Base-by-base conservation (phyloP, 495 filamentous ascomycete species). In the Aspergillus funiculosus region DNA sequence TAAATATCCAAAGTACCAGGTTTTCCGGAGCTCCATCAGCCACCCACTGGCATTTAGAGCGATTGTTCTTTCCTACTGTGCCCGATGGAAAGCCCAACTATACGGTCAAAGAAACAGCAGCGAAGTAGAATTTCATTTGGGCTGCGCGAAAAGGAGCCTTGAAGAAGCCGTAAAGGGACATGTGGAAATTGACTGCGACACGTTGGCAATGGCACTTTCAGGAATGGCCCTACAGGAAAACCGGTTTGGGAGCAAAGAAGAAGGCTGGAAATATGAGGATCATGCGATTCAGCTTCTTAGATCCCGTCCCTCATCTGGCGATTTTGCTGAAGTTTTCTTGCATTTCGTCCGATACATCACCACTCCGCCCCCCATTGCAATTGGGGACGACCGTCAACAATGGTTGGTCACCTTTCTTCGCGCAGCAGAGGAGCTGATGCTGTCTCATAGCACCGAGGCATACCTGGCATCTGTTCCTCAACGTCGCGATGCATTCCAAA, bases 181-280 rank as follows among this genome's bases (percentile, higher is more conserved):
- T 14, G 21, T 39, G 6, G 34, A 42, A 9, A 53, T 61, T 9
- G 57, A 60, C 17, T 43, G 57, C 24, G 63, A 68, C 40, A 46
- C 46, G 18, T 42, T 73, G 17, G 59, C 58, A 5, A 56, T 69
- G 59, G 59, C 66, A 8, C 32, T 70, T 29, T 50, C 63, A 2
- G 66, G 69, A 8, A 61, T 73, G 52, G 65, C 68, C 5, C 46
- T 73, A 9, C 54, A 62, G n/a, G 69, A 73, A 47, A 62, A 69
- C 32, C 64, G 69, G 25, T 73, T 68, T 28, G 69, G 69, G 2
- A 54, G 43, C 39, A 64, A 62, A 31, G 25, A 54, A 13, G 39
- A 54, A 18, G 61, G 61, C 10, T 44, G 56, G 24, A 22, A 34
- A 4, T 69, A 66, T 46, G 54, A 59, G 1, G 48, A 66, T 9